A percentile compares a stretch with the other conserved stretches of the same genome.
These are phyloP conservation scores for Flaveria bidentis DNA, from an alignment of 129 eudicot species.

Conservation along the genomic window DNA sequence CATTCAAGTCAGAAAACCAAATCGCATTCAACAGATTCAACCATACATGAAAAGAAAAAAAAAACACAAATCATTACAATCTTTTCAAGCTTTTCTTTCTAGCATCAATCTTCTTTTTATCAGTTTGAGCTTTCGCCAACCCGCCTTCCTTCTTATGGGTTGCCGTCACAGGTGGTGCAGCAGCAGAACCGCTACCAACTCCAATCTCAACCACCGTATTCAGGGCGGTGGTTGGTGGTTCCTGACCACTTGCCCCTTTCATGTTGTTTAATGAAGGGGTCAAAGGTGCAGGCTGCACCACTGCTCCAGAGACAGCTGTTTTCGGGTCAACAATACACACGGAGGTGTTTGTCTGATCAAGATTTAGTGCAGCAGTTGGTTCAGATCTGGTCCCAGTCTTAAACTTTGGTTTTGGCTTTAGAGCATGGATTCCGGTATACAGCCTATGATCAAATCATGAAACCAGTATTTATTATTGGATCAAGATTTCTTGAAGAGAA, in stretches of 20 bases:
- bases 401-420: conserved; percentile 69
- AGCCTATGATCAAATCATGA: conserved; percentile 51
- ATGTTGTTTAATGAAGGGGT: conserved; percentile 51
- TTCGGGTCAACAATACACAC: conserved; percentile 53
- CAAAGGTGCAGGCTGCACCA: conserved; percentile 49
- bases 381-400: conserved; percentile 70
- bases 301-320: conserved; percentile 49
- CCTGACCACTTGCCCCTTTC: conserved; percentile 55
- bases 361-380: conserved; percentile 57
- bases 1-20: conserved; percentile 12
- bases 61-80: conserved; percentile 42
- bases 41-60: conserved; percentile 29
- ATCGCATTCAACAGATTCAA: conserved; percentile 29
- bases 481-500: background rate
- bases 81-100: conserved; percentile 98
- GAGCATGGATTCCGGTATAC: conserved; percentile 87
- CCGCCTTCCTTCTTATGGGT: conserved; percentile 62
- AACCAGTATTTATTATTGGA: conserved; percentile 16
- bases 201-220: conserved; percentile 47
- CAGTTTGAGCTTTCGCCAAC: conserved; percentile 54
- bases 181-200: conserved; percentile 52
- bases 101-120: conserved; percentile 94
- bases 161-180: conserved; percentile 36
- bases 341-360: conserved; percentile 64
- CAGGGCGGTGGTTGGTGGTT: conserved; percentile 39